phyloP scores from a whole-genome alignment of 805 yeast genomes.

The Yarrowia hollandica region DNA sequence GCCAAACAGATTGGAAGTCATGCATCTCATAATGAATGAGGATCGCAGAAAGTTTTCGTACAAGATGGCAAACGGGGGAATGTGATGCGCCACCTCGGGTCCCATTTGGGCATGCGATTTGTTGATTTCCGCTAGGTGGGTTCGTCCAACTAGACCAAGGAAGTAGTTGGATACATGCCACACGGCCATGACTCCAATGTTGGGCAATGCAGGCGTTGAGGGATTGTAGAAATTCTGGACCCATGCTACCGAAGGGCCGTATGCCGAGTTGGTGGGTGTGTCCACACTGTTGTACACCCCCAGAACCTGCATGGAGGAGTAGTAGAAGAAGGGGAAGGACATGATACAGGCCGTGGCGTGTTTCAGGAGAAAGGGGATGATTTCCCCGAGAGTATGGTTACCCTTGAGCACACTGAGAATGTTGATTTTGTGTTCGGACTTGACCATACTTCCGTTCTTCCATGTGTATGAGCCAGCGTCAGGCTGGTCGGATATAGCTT shows the following conservation, averaged over 20 bases:
- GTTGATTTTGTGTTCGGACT: background rate
- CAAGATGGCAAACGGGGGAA: constrained; percentile 6
- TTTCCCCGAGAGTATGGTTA: background rate
- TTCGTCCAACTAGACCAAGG: constrained; percentile 15
- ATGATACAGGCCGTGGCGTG: background rate
- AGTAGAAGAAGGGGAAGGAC: constrained; percentile 29
- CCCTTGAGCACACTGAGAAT: constrained; percentile 3
- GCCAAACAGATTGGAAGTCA: constrained; percentile 11
- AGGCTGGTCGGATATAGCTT: constrained; percentile 7
- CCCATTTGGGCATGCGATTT: constrained; percentile 2
- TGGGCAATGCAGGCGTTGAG: constrained; percentile 15
- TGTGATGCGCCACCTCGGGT: background rate
- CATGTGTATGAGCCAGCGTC: constrained; percentile 2
- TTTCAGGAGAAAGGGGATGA: background rate
- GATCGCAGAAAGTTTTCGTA: constrained; percentile 15
- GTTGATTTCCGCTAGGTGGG: constrained; percentile 16
- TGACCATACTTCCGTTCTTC: background rate
- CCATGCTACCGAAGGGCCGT: constrained; percentile 7
- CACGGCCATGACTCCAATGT: constrained; percentile 2
- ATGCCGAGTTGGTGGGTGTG: constrained; percentile 4
- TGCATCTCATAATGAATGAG: constrained; percentile 14
- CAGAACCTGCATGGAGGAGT: constrained; percentile 22
- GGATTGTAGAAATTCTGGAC: constrained; percentile 11
- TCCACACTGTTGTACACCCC: constrained; percentile 12
- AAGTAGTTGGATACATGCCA: constrained; percentile 23